Conservation (phyloP, 2,329 filamentous ascomycete genomes). For the Elsinoe perseae region DNA sequence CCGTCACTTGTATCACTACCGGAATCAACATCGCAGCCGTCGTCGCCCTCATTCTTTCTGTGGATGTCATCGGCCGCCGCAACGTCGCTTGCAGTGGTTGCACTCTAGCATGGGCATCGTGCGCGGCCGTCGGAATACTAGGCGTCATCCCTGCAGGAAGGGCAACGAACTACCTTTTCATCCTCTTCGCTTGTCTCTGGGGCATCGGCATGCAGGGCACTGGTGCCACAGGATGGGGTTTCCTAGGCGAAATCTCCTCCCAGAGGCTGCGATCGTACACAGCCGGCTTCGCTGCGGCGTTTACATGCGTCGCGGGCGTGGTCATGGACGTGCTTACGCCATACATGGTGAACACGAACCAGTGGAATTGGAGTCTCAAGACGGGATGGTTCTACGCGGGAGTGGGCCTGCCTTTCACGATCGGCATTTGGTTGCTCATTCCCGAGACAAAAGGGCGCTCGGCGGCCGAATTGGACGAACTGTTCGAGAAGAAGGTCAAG, state of each 20-base stretch:
- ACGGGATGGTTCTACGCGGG: conserved; percentile 9
- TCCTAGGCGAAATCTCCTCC: background rate
- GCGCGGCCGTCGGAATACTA: background rate
- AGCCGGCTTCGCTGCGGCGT: background rate
- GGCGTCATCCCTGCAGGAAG: background rate
- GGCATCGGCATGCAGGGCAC: conserved; percentile 6
- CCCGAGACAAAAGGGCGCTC: conserved; percentile 37
- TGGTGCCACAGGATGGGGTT: background rate
- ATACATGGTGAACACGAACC: conserved; percentile 1
- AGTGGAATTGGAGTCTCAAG: conserved; percentile 5
- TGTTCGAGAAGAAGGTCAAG: conserved; percentile 28
- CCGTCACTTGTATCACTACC: background rate
- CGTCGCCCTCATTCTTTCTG: background rate
- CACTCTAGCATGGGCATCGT: background rate
- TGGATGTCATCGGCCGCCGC: background rate
- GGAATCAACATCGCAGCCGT: background rate
- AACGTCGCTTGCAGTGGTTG: background rate
- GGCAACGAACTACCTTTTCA: conserved; percentile 8
- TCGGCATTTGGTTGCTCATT: conserved; percentile 19
- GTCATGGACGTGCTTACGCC: conserved; percentile 11
- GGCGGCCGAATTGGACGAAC: conserved; percentile 37
- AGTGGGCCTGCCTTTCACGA: conserved; percentile 2
- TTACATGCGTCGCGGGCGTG: conserved; percentile 2
- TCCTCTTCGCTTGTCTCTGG: conserved; percentile 5
- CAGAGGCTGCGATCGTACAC: background rate